Evolutionary conservation across 208 protist genomes (phyloP), one percentile per base, ranked within the genome.

Genomic region (Trypanosoma brucei): DNA sequence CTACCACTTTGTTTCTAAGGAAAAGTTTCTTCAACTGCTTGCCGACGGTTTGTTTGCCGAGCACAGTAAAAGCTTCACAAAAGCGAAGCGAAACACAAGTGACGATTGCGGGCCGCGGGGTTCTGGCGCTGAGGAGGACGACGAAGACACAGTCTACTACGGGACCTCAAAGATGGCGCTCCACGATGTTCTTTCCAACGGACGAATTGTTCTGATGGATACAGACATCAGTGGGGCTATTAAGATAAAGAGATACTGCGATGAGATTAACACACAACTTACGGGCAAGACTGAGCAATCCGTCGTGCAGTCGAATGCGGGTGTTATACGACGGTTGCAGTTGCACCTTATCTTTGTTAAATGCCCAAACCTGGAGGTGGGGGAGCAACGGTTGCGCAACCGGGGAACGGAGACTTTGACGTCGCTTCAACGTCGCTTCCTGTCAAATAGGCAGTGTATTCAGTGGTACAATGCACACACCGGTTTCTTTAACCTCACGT

Each of bases 321-420:
- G 22, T 22, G 22, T 22, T 22, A 22, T 22, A 22, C 22, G 22
- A 22, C 22, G 22, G 22, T 65, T 82, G 68, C 76, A 71, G 39
- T 79, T 73, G 69, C 76, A 65, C 39, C 62, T 90, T 65, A 67
- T 97, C 22, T 94, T 95, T 45, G 70, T 97, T 22, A 64, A 70
- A n/a, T 75, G 86, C 8, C 87, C 92, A 11, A 75, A 45, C 22
- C 68, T 94, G 48, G 53, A 75, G 44, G 75, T 58, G 46, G 76
- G 97, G 7, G 76, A 92, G 62, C 13, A 60, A 65, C 83, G 94
- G 31, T 78, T 98, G 57, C 70, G 76, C 5, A 65, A 63, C 37
- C 88, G 94, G 33, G 79, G 86, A 6, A 95, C 87, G 7, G 95
- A 98, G 74, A 86, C 86, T 2, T 64, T 79, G n/a, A 81, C 79